Evolutionary conservation across 805 yeast species (phyloP).

Genomic region (Kuraishia cidri): DNA sequence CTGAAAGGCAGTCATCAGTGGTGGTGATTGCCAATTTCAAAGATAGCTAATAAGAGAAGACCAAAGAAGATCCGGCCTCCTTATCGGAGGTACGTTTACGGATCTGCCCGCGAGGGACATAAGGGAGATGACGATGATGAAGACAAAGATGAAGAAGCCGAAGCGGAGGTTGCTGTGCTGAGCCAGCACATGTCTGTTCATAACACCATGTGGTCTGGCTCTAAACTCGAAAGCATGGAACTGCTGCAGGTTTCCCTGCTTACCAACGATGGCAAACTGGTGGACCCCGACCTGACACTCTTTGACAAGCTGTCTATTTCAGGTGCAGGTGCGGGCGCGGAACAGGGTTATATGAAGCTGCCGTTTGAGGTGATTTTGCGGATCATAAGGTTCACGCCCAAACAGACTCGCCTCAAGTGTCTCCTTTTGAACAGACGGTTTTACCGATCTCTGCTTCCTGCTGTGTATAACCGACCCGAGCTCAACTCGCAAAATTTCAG

Average conservation of each 20-base stretch:
- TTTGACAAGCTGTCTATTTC: not conserved
- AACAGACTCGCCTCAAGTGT: slow-evolving; percentile 33
- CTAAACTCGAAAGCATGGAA: not conserved
- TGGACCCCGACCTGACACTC: not conserved
- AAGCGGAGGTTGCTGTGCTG: slow-evolving; percentile 9
- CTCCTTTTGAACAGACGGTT: slow-evolving; percentile 55
- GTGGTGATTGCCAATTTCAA: no score
- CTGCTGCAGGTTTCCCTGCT: not conserved
- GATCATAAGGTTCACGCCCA: slow-evolving; percentile 22
- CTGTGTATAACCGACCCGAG: slow-evolving; percentile 55
- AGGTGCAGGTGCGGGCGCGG: not conserved
- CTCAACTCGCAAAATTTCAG: slow-evolving; percentile 62
- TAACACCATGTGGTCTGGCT: not conserved
- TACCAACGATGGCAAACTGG: not conserved
- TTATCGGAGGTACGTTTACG: slow-evolving; percentile 64
- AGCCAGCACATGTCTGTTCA: not conserved
- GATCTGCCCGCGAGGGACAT: slow-evolving; percentile 20
- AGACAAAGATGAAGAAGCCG: slow-evolving; percentile 16
- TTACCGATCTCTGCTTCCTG: slow-evolving; percentile 51
- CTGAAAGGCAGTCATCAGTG: no score
- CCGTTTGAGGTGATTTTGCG: slow-evolving; percentile 42
- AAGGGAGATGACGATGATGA: slow-evolving; percentile 20
- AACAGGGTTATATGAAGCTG: slow-evolving; percentile 13
- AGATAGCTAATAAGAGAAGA: slow-evolving; percentile 81
- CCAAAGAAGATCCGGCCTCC: slow-evolving; percentile 70